A percentile compares a stretch with the other conserved stretches of the same genome.
Evolutionary conservation across 495 filamentous ascomycete species (phyloP).

Genomic region (Trichoderma virens): DNA sequence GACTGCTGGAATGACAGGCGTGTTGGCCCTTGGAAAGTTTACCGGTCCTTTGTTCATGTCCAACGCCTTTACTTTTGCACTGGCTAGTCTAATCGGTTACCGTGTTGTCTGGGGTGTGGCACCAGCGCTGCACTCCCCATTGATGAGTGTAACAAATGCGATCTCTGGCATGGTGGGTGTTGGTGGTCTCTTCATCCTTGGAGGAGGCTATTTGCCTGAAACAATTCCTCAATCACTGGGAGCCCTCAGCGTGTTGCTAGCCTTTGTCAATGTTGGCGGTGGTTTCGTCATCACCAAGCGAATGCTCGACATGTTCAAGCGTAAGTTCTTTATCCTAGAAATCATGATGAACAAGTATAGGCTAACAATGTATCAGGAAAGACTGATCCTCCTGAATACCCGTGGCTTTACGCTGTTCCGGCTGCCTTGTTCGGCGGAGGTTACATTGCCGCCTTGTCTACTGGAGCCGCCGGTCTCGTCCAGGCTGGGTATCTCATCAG

Average conservation of each 20-base stretch:
- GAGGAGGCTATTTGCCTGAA: slow-evolving; percentile 62
- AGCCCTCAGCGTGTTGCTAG: slow-evolving; percentile 67
- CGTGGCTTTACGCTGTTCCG: slow-evolving; percentile 73
- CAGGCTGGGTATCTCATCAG: slow-evolving; percentile 76
- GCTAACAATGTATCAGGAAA: slow-evolving; percentile 37
- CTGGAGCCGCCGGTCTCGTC: slow-evolving; percentile 70
- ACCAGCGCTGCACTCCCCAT: slow-evolving; percentile 68
- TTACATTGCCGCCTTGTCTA: slow-evolving; percentile 64
- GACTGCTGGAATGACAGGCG: slow-evolving; percentile 64
- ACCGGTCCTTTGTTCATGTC: slow-evolving; percentile 74
- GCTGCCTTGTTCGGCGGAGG: slow-evolving; percentile 67
- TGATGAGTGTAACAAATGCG: slow-evolving; percentile 84
- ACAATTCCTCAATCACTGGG: slow-evolving; percentile 70
- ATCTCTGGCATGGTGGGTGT: slow-evolving; percentile 83
- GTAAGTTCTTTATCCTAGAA: slow-evolving; percentile 23
- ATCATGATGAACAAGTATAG: too few relatives aligned
- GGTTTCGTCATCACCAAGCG: slow-evolving; percentile 80
- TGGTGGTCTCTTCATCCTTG: slow-evolving; percentile 75
- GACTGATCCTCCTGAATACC: slow-evolving; percentile 74
- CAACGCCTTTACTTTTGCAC: slow-evolving; percentile 70
- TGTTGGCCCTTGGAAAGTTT: slow-evolving; percentile 63
- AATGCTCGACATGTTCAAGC: slow-evolving; percentile 89
- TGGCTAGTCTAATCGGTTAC: slow-evolving; percentile 73
- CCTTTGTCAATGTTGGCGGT: slow-evolving; percentile 75
- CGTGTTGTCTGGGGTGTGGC: slow-evolving; percentile 72